A percentile compares a stretch with the other conserved stretches of the same genome.
phyloP scores from a whole-genome alignment of 2,329 filamentous ascomycete genomes.

The Curvularia lunata region DNA sequence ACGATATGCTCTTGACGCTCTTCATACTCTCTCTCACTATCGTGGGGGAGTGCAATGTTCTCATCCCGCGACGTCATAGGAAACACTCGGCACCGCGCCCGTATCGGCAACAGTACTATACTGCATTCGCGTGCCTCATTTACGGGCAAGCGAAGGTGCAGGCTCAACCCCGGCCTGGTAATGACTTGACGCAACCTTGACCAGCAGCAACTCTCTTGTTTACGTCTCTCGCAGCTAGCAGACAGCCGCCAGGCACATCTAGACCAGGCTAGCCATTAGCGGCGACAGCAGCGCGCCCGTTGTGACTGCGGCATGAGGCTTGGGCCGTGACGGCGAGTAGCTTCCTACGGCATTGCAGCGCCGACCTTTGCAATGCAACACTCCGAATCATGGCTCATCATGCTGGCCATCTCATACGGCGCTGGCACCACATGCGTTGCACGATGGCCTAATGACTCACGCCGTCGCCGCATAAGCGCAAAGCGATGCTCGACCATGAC shows the following conservation, averaged over 20 bases:
- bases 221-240: neutral
- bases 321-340: neutral
- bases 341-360: neutral
- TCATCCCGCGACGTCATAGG: constrained; percentile 14
- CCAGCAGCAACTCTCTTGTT: neutral
- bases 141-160: constrained; percentile 10
- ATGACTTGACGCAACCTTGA: neutral
- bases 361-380: neutral
- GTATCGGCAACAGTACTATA: constrained; percentile 3
- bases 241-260: constrained; percentile 3
- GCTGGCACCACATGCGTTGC: constrained; percentile 1
- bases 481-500: constrained; percentile 3
- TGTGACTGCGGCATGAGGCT: neutral
- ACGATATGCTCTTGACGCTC: neutral
- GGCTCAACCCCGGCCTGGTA: constrained; percentile 5
- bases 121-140: constrained; percentile 3
- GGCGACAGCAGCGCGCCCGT: neutral
- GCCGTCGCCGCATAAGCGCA: constrained; percentile 3
- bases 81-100: neutral
- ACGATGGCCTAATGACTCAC: constrained; percentile 1
- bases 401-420: neutral
- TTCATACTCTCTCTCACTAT: neutral
- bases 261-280: neutral
- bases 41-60: neutral
- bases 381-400: constrained; percentile 7